Evolutionary conservation across 768 basidiomycete species (phyloP).

Genomic region (Filobasidium wieringae): DNA sequence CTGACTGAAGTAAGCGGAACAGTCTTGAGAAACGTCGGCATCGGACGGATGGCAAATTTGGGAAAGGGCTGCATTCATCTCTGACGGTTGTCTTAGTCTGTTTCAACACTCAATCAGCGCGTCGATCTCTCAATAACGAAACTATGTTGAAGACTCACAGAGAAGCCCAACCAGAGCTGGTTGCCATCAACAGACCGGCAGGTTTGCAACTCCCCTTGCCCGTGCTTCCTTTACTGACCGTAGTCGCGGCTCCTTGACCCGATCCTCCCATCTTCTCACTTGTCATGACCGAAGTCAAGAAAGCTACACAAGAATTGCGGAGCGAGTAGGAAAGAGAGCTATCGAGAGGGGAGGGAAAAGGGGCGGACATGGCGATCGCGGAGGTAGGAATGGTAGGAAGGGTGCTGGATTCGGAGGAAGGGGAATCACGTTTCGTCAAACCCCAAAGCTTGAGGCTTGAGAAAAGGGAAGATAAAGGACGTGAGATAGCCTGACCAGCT

Average conservation of each 20-base stretch:
- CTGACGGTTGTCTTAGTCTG: slow-evolving; percentile 1
- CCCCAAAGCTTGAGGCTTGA: background rate
- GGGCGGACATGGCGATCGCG: background rate
- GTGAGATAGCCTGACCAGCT: background rate
- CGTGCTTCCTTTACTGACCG: background rate
- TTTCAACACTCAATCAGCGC: background rate
- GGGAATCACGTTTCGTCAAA: too few species aligned
- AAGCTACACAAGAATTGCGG: slow-evolving; percentile 5
- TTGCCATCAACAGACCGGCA: slow-evolving; percentile 6
- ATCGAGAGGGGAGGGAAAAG: slow-evolving; percentile 8
- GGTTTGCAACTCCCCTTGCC: slow-evolving; percentile 2
- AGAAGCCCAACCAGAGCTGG: slow-evolving; percentile 6
- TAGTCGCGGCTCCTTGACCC: background rate
- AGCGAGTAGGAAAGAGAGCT: slow-evolving; percentile 7
- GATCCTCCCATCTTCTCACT: slow-evolving; percentile 5
- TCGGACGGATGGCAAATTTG: slow-evolving; percentile 5
- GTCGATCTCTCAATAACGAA: background rate
- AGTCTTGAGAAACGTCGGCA: background rate
- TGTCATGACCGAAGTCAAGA: slow-evolving; percentile 1
- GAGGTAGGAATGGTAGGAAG: background rate
- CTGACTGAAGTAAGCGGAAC: slow-evolving; percentile 2
- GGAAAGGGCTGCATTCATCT: slow-evolving; percentile 6
- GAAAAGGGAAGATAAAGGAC: background rate
- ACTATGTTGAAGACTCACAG: slow-evolving; percentile 4
- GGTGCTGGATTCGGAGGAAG: background rate